Evolutionary conservation across 208 protist species (phyloP), one percentile per base, ranked within the genome.

Genomic region (Leishmania tropica): DNA sequence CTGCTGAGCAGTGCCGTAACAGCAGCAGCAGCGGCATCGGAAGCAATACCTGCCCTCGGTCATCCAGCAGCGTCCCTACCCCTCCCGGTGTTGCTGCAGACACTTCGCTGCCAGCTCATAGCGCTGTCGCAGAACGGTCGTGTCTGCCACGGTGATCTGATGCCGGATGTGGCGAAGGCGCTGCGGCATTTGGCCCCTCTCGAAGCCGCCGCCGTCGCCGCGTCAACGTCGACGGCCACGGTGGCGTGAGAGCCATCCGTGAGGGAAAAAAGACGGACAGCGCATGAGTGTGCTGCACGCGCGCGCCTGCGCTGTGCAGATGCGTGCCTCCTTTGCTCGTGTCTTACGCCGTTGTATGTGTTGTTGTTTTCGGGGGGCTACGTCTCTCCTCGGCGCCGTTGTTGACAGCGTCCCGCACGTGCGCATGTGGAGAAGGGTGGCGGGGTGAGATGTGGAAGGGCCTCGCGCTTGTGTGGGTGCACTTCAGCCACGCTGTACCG

Each of bases 21-120:
- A 35, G 28, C 70, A 51, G 51, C 65, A n/a, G 42, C 71, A 11
- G 7, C 54, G 7, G 70, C 67, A 51, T 40, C 67, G 65, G 64
- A 31, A 21, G 21, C 48, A 21, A 45, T 42, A n/a, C 42, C 17
- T 40, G 31, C 48, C 51, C 37, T 28, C 35, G 28, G 40, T 13
- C 64, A 56, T 47, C 53, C 40, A 62, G 28, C 79, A 1, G 24
- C 75, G 24, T 51, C 81, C 24, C 77, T 37, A 19, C 53, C 82
- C 40, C 72, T 85, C 47, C 60, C 82, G 21, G 62, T 65, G 62
- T 17, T 79, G 37, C 77, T 85, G 35, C 76, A 75, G 51, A 53
- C 24, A 47, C 47, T 85, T 75, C 83, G 68, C 53, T 62, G 17
- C 19, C 78, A 76, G 54, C 78, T 85, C 60, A 51, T 70, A 13